Conservation (phyloP, 2,329 filamentous ascomycete genomes). For the Dryadomyces quercivorus region DNA sequence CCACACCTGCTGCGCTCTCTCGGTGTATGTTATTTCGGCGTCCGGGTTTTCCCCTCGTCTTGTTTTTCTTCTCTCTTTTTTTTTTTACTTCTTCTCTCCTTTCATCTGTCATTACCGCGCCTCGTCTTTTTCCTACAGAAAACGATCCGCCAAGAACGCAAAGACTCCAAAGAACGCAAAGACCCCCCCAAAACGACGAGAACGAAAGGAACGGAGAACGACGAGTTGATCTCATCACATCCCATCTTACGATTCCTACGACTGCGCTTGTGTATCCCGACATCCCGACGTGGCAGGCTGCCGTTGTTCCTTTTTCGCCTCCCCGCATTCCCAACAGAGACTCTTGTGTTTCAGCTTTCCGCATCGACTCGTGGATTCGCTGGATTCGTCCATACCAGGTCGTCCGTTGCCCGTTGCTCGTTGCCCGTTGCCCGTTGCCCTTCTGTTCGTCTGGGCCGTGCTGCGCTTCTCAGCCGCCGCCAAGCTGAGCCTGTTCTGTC, state of each 20-base stretch:
- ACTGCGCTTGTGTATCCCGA: too few relatives aligned
- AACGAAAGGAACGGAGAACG: too few relatives aligned
- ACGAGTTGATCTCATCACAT: too few relatives aligned
- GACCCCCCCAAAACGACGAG: too few relatives aligned
- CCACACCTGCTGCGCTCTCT: neutral
- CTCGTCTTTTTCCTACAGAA: neutral
- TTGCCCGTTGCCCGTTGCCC: too few relatives aligned
- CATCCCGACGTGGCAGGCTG: too few relatives aligned
- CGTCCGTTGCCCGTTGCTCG: too few relatives aligned
- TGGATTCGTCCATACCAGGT: too few relatives aligned
- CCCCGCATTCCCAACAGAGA: neutral
- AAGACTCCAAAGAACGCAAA: too few relatives aligned
- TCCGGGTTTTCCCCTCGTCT: neutral
- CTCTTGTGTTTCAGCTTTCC: neutral
- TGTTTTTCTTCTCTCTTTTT: neutral
- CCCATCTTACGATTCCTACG: too few relatives aligned
- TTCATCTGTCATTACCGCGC: neutral
- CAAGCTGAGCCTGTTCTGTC: neutral
- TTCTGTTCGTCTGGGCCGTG: neutral
- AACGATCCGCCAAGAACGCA: too few relatives aligned
- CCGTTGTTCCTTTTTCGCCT: neutral
- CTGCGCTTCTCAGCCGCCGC: conserved; percentile 1
- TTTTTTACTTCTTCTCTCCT: neutral
- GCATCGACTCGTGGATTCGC: too few relatives aligned
- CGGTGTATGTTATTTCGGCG: neutral